Evolutionary conservation across 108 stramenopile species (phyloP), one percentile per base, ranked within the genome.

Genomic region (Skeletonema marinoi): DNA sequence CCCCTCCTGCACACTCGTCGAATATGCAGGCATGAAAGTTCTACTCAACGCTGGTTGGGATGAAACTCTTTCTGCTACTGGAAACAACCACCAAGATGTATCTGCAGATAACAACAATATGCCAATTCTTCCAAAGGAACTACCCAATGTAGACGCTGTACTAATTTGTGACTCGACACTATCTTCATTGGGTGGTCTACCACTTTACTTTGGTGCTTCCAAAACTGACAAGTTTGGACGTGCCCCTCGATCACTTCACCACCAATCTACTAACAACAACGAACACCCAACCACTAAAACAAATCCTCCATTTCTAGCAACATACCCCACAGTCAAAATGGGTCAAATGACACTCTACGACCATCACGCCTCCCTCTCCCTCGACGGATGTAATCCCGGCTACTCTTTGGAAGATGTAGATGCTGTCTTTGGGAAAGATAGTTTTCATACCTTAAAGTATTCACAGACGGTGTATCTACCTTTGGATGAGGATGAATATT

Each of bases 291-390:
- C 36, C 35, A 67, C 32, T 6, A 31, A 36, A 30, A 60, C 64
- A 21, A 74, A 76, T 48, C 92, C 92, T 7, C 93, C 93, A 13
- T 86, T 98, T n/a, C 94, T 89, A 64, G 94, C 96, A 8, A 98
- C 98, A 8, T 92, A 92, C 73, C 98, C 98, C 21, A 95, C 93
- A 9, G 87, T 93, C 46, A 98, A 98, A 85, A 97, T 97, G 96
- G 98, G 97, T 32, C 96, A 96, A 86, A 96, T 98, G 97, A 90
- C 92, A 19, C 77, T 98, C 36, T 98, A 97, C 74, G 98, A 98
- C 78, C 88, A 93, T 50, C 96, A 96, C 73, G 91, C 92, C 6
- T 81, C 85, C 13, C 39, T 91, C 12, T 90, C 83, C 14, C 78
- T 93, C 61, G 96, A 94, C 73, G 92, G 96, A 8, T 75, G 66